phyloP scores from a whole-genome alignment of 108 stramenopile genomes.

The Cyclotella sp. region DNA sequence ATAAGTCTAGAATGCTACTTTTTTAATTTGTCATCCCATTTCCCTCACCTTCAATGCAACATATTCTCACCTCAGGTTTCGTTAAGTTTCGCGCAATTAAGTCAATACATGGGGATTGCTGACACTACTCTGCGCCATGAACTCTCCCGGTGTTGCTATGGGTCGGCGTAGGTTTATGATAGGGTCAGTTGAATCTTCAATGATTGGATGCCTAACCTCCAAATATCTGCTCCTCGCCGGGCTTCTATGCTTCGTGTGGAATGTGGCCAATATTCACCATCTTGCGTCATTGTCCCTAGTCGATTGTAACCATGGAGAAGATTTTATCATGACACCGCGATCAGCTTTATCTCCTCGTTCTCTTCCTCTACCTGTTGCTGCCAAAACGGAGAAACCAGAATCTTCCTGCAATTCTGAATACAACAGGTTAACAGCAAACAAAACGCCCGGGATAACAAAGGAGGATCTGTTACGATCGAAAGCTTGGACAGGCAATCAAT shows the following conservation, averaged over 20 bases:
- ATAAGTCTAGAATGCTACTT: too few species aligned
- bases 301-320: neutral
- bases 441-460: constrained; percentile 47
- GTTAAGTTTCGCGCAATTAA: too few species aligned
- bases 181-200: neutral
- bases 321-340: neutral
- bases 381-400: too few species aligned
- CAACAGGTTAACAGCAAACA: constrained; percentile 44
- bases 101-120: too few species aligned
- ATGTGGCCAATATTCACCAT: constrained; percentile 15
- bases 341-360: constrained; percentile 2
- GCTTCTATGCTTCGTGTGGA: constrained; percentile 9
- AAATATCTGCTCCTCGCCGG: constrained; percentile 2
- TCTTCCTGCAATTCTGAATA: constrained; percentile 50
- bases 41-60: too few species aligned
- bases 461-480: constrained; percentile 52
- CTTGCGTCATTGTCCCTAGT: constrained; percentile 1
- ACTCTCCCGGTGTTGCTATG: too few species aligned
- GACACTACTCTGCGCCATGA: too few species aligned
- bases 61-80: too few species aligned
- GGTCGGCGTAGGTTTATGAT: too few species aligned
- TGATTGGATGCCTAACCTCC: neutral
- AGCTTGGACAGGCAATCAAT: constrained; percentile 56
- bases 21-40: too few species aligned
- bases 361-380: neutral